Conservation (phyloP, 164 flowering plant species). For the Kalanchoe fedtschenkoi region DNA sequence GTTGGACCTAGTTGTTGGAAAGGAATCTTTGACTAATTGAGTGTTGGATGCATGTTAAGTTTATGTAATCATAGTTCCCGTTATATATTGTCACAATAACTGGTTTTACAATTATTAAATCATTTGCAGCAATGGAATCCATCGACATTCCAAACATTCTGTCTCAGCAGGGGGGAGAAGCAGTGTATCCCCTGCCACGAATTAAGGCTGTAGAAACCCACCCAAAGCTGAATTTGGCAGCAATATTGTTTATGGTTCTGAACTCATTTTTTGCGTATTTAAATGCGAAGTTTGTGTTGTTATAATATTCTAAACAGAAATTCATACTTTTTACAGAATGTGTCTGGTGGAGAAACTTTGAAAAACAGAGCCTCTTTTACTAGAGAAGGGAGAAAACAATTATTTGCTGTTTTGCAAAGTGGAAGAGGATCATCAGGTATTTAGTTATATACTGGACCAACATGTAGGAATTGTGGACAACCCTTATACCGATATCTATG, state of each 20-base stretch:
- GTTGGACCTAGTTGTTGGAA: too few relatives aligned
- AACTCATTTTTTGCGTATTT: constrained; percentile 8
- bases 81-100: background rate
- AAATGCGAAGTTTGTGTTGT: background rate
- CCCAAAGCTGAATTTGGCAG: constrained; percentile 73
- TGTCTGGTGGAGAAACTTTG: constrained; percentile 43
- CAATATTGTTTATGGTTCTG: constrained; percentile 85
- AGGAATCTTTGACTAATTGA: background rate
- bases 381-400: constrained; percentile 93
- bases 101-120: constrained; percentile 8
- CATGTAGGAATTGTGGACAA: background rate
- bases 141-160: constrained; percentile 84
- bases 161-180: constrained; percentile 91
- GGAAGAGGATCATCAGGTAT: constrained; percentile 99
- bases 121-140: constrained; percentile 68
- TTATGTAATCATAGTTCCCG: background rate
- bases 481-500: background rate
- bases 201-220: constrained; percentile 73
- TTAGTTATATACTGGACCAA: background rate
- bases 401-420: constrained; percentile 93
- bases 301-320: background rate
- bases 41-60: background rate
- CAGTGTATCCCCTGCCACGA: constrained; percentile 86
- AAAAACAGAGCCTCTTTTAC: constrained; percentile 79
- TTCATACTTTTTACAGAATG: constrained; percentile 34